These are phyloP conservation scores for Lentithecium fluviatile DNA, from an alignment of 495 filamentous ascomycete genomes.

Conservation along the genomic window DNA sequence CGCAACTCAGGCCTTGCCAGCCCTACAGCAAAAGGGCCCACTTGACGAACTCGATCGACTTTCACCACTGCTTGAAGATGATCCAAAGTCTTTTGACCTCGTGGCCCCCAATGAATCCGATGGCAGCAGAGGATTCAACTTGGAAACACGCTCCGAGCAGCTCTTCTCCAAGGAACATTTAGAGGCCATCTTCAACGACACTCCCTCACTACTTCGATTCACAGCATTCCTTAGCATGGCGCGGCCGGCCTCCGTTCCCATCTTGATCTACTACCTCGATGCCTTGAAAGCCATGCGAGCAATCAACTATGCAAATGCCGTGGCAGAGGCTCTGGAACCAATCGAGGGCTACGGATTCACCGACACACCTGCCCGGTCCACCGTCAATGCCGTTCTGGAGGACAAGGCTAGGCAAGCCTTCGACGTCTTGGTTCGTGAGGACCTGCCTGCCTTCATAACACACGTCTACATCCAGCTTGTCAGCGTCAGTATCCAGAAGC, in stretches of 20 bases:
- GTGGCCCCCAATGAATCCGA: conserved; percentile 45
- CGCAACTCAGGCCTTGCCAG: conserved; percentile 36
- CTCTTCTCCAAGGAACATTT: conserved; percentile 68
- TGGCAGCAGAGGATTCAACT: conserved; percentile 43
- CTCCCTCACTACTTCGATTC: conserved; percentile 61
- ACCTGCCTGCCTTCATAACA: conserved; percentile 70
- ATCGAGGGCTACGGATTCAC: conserved; percentile 50
- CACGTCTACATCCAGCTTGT: conserved; percentile 59
- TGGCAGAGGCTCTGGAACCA: conserved; percentile 54
- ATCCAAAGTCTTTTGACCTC: conserved; percentile 56
- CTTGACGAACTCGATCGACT: conserved; percentile 50
- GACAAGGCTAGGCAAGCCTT: conserved; percentile 60
- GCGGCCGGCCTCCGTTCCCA: conserved; percentile 66
- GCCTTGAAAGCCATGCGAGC: conserved; percentile 66
- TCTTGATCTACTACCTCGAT: conserved; percentile 65
- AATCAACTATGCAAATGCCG: conserved; percentile 68
- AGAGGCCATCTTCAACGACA: conserved; percentile 59
- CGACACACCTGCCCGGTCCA: conserved; percentile 46
- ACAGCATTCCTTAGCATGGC: conserved; percentile 69
- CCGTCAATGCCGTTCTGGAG: conserved; percentile 55
- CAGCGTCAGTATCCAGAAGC: conserved; percentile 54
- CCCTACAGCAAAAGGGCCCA: conserved; percentile 43
- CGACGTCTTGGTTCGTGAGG: conserved; percentile 59
- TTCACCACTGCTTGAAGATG: conserved; percentile 52
- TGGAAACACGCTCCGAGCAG: conserved; percentile 61